Percentiles rank a stretch among this genome's conserved stretches.
Conservation (phyloP, 768 basidiomycete genomes). For the Lentinula boryana region DNA sequence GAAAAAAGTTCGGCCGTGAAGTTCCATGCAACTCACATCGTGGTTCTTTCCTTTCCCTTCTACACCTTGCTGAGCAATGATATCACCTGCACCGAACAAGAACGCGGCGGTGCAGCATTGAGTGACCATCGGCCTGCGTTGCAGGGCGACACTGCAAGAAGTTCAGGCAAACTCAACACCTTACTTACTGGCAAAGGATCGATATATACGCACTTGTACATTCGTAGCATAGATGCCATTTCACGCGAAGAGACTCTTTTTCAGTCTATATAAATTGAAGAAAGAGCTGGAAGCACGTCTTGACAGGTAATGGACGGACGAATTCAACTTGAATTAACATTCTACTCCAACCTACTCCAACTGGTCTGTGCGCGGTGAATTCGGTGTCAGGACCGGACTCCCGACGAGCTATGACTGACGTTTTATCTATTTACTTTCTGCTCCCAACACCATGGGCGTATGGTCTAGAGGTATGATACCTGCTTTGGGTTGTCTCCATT, state of each 20-base stretch:
- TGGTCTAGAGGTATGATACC: conserved; percentile 8
- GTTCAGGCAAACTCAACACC: not conserved
- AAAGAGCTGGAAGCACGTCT: not conserved
- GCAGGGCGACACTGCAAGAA: conserved; percentile 43
- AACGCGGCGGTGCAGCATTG: conserved; percentile 62
- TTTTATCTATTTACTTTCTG: not conserved
- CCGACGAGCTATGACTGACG: too few species aligned
- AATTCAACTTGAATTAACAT: not conserved
- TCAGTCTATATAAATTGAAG: not conserved
- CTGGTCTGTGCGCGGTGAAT: not conserved
- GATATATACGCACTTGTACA: conserved; percentile 31
- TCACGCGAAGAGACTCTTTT: not conserved
- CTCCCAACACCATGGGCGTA: not conserved
- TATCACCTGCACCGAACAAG: conserved; percentile 70
- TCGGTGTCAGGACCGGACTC: not conserved
- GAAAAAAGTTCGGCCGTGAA: not conserved
- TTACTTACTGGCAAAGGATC: not conserved
- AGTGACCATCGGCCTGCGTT: conserved; percentile 55
- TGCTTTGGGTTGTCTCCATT: conserved; percentile 3
- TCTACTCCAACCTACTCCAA: not conserved
- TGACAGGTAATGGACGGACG: not conserved
- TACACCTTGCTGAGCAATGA: conserved; percentile 82
- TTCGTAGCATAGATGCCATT: conserved; percentile 40
- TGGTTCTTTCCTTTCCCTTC: conserved; percentile 69
- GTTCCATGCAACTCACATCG: conserved; percentile 48